Evolutionary conservation across 768 basidiomycete genomes (phyloP), one percentile per base, ranked within the genome.

Genomic region (Leccinum rimulosum): DNA sequence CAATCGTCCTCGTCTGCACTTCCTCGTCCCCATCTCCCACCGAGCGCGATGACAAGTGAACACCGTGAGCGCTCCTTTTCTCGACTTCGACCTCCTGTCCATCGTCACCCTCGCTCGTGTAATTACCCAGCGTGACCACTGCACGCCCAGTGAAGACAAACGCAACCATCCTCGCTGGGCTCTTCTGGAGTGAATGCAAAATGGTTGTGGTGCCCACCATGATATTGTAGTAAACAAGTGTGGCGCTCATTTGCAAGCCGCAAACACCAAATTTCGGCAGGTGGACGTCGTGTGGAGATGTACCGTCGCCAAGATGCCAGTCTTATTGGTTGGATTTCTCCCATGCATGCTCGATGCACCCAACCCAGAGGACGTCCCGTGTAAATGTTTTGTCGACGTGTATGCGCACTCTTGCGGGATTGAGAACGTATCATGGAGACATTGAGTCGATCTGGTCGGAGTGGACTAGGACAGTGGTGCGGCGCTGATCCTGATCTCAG

Each of bases 171-270:
- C 79, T 93, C 7, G 79, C 85, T 3, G 85, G 87, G 53, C 72
- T 86, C 5, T 78, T 77, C 0, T 93, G 90, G 88, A 83, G 84
- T 22, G 91, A 89, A 2, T 93, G 89, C 89, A 89, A 85, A 68
- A 75, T 84, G 31, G 70, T 91, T 10, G 88, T 81, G 11, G 67
- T 87, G 2, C 87, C 89, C 1, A 70, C 79, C 14, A 66, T 91
- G 25, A 64, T 84, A 31, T 31, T 31, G 30, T 31, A 31, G 30
- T 14, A 67, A 66, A 45, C 61, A 67, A 47, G 72, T 82, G 0
- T 59, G 87, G 10, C 76, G 76, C 22, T 75, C 89, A 57, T 72
- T 88, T 14, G 82, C 83, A 0, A 71, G 72, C 7, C 73, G 89
- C 38, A 74, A 73, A 59, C 72, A 73, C 50, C 67, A 82, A 81